Base-by-base conservation (phyloP, 805 yeast genomes). In the Saccharomycopsis fibuligera region DNA sequence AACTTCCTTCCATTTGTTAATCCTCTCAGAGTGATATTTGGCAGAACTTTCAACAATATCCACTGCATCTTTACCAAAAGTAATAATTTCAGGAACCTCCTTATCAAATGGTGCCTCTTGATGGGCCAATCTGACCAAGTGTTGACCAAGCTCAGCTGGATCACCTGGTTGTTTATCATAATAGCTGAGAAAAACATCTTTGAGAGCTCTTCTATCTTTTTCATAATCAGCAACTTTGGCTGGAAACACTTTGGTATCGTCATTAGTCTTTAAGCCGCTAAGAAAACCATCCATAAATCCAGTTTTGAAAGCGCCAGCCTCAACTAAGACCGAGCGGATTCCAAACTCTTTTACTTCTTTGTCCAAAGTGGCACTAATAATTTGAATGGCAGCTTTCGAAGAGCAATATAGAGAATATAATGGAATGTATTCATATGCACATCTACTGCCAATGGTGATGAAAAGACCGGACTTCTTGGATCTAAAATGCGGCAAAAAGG, bases 401-500 rank as follows among this genome's bases (percentile, higher is more conserved):
- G 43, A 22, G 10, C 21, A 8, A 23, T 40, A 40, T 5, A 40
- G 6, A 5, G 31, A 8, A 14, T 22, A 6, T 9, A 25, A 22
- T 9, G 43, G 43, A 8, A 5, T 6, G 10, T 9, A 8, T 9
- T 19, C 19, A 12, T 14, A 19, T 14, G 30, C n/a, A 16, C 31
- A 9, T 9, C 22, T 14, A 24, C 43, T 40, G 25, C 43, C 43
- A 24, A 40, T 25, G 33, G 19, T 40, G 10, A 40, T 14, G 10
- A 45, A 8, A 14, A 37, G 22, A 4, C 48, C 48, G 8, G 36
- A 27, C 14, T 33, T 33, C n/a, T 27, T 31, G 14, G 35, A 14
- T 12, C 48, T 29, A n/a, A 45, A 22, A 17, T 37, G 35, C 4
- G 48, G 48, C 36, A 45, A 25, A 27, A 37, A 16, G 16, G 24